Evolutionary conservation across 192 early-diverging fungal species (phyloP), one percentile per base, ranked within the genome.

Genomic region (Umbelopsis isabellina): DNA sequence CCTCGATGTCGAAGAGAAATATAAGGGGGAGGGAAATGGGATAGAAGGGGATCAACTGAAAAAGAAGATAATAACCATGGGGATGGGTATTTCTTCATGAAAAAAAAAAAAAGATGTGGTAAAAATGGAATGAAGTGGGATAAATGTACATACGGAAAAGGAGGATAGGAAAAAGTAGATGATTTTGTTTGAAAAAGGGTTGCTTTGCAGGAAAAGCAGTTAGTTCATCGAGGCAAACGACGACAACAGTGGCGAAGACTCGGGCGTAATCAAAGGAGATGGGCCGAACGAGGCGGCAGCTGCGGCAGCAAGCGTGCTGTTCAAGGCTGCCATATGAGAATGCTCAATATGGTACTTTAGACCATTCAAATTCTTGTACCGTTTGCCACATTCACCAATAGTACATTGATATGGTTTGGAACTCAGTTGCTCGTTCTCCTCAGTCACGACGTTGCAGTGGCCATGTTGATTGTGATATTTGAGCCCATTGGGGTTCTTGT

Each of bases 381-480:
- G 85, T 77, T 97, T 97, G 71, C 91, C 92, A 84, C 96, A 98
- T 47, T 91, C 88, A 22, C 85, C 80, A 66, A 92, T 88, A 11
- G 89, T 85, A 76, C 96, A 98, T 45, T 83, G 82, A 75, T 89
- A 92, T 4, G 91, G 91, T 76, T 92, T 93, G 22, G 80, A 75
- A 47, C 75, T 71, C n/a, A 83, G 86, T 37, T 83, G 81, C 18
- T 91, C 92, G 35, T 88, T 88, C 49, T 73, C 70, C 10, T 80
- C 79, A 30, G 79, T 75, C n/a, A 80, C 61, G 22, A 71, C 46
- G 22, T 79, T 85, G 77, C 92, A 92, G 77, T 99, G 97, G 18
- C 96, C 95, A 74, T 99, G 97, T 67, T 92, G 85, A 73, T 97
- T 93, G 77, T 98, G 97, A 85, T 99, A 98, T 79, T 99, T 99